Conservation (phyloP, 441 rosid genomes). For the Viola pubescens region DNA sequence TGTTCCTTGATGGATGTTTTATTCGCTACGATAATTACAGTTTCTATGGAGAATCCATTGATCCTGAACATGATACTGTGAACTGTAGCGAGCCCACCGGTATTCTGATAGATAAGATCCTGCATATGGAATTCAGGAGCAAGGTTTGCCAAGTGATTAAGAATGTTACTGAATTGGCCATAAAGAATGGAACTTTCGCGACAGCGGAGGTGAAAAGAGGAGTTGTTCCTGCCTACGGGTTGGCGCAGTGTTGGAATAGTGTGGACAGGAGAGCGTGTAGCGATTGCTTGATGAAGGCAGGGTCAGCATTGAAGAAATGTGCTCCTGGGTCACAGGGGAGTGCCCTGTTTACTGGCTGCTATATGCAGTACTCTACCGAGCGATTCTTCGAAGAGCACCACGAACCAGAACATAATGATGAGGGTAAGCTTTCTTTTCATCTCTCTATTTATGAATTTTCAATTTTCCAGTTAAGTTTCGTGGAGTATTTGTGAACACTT, state of each 20-base stretch:
- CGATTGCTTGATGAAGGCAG: background rate
- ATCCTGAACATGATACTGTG: slow-evolving; percentile 24
- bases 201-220: slow-evolving; percentile 24
- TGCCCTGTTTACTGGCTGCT: slow-evolving; percentile 5
- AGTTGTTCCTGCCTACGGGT: background rate
- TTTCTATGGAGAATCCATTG: slow-evolving; percentile 40
- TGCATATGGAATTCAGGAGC: slow-evolving; percentile 14
- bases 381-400: slow-evolving; percentile 24
- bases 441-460: background rate
- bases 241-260: slow-evolving; percentile 1
- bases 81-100: slow-evolving; percentile 19
- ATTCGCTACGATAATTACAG: slow-evolving; percentile 34
- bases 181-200: slow-evolving; percentile 30
- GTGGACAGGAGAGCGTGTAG: background rate
- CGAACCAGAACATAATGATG: no score
- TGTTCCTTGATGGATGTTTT: slow-evolving; percentile 39
- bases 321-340: slow-evolving; percentile 23
- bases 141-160: slow-evolving; percentile 28
- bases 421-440: no score
- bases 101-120: slow-evolving; percentile 7
- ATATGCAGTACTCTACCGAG: slow-evolving; percentile 12
- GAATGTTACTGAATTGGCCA: slow-evolving; percentile 32
- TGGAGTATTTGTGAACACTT: background rate
- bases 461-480: background rate
- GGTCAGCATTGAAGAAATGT: slow-evolving; percentile 33